Conservation (phyloP, 1,284 basidiomycete genomes). For the Puccinia horiana region DNA sequence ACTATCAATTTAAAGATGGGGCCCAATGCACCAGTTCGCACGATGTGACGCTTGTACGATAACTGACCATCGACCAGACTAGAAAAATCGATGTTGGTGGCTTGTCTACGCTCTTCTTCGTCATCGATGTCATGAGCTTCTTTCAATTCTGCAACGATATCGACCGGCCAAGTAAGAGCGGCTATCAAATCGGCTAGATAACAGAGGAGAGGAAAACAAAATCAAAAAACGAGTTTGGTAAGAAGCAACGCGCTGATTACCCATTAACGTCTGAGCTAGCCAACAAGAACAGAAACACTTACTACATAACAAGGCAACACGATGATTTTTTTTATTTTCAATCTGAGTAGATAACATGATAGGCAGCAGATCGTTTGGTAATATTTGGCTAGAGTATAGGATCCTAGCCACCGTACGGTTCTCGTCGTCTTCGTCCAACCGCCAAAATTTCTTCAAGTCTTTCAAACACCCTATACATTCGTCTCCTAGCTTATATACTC, state of each 20-base stretch:
- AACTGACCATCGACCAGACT: conserved; percentile 76
- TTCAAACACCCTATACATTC: conserved; percentile 70
- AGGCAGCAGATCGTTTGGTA: conserved; percentile 79
- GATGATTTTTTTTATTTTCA: conserved; percentile 72
- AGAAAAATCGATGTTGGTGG: conserved; percentile 80
- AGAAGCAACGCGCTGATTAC: neutral
- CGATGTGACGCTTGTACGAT: conserved; percentile 72
- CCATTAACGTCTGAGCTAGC: neutral
- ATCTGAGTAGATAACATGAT: conserved; percentile 67
- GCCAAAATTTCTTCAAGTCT: conserved; percentile 89
- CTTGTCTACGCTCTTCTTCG: conserved; percentile 64
- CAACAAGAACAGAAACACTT: conserved; percentile 52
- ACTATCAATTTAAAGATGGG: conserved; percentile 58
- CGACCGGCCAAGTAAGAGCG: conserved; percentile 96
- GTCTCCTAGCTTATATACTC: neutral
- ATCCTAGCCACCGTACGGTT: conserved; percentile 89
- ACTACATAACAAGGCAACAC: conserved; percentile 78
- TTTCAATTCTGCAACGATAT: conserved; percentile 84
- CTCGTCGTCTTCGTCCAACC: conserved; percentile 90
- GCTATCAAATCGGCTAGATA: conserved; percentile 74
- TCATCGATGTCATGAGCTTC: conserved; percentile 68
- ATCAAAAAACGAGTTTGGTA: neutral
- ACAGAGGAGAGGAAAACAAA: neutral
- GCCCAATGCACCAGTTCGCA: conserved; percentile 55
- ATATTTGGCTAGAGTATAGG: conserved; percentile 77